Evolutionary conservation across 1,139 yeast species (phyloP), one percentile per base, ranked within the genome.

Genomic region (Suhomyces bolitotheri): DNA sequence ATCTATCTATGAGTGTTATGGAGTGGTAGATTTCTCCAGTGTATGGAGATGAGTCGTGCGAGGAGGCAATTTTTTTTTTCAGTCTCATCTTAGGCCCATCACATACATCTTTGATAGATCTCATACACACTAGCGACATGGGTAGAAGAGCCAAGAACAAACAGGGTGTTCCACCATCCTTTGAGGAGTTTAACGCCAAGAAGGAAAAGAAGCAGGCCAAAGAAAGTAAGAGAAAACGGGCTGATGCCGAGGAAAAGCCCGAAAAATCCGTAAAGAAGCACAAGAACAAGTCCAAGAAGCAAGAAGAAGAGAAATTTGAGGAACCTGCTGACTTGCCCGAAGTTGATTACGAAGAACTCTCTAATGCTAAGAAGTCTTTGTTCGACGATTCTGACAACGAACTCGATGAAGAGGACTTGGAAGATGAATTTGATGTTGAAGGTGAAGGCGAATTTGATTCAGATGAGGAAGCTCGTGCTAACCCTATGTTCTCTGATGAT

Each of bases 141-240:
- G 97, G 96, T 60, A 83, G 96, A 78, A 82, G 87, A 71, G 85
- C 88, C 41, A 86, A 82, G 67, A 83, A 85, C 56, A 89, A 86
- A 72, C 97, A 89, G 66, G 90, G 87, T 22, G 85, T 76, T 41
- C 97, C 97, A 49, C 96, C 96, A 27, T 57, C 86, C 9, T 71
- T 80, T 46, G 97, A 89, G 29, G 96, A 89, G 54, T 82, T 89
- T 57, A 79, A 80, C 47, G 77, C 77, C 9, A 69, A 61, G 37
- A 80, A 78, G 49, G 75, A 71, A 29, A 76, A 71, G 53, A 72
- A 66, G 48, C 71, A 67, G 16, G 44, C 47, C 30, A 60, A 64
- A 44, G 62, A 66, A 47, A 46, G 48, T 35, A 61, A 41, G 39
- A 39, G 43, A 30, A 43, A 42, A 38, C 35, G 42, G 30, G 25